A percentile compares a stretch with the other conserved stretches of the same genome.
Evolutionary conservation across 169 alveolate species (phyloP).

Genomic region (Theileria sp.): DNA sequence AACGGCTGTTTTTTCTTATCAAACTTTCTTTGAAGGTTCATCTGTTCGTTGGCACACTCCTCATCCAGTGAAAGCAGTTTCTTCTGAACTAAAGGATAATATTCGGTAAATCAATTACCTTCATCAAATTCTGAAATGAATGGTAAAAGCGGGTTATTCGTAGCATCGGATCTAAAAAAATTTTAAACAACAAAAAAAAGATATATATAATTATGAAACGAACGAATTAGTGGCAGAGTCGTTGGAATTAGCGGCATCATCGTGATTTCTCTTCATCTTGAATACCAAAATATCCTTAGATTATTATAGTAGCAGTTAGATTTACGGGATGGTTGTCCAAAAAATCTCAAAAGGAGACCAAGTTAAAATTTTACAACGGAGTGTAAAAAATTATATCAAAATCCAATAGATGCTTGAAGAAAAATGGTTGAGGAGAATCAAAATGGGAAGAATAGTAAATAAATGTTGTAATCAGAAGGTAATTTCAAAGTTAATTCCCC

Average conservation of each 20-base stretch:
- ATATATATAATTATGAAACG: background rate
- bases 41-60: conserved; percentile 87
- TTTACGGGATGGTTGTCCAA: background rate
- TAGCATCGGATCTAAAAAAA: conserved; percentile 7
- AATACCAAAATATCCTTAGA: background rate
- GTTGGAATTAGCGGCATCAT: conserved; percentile 22
- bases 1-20: conserved; percentile 85
- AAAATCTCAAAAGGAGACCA: background rate
- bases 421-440: background rate
- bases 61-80: conserved; percentile 78
- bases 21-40: conserved; percentile 82
- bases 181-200: background rate
- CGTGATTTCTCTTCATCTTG: conserved; percentile 47
- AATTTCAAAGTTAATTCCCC: conserved; percentile 3
- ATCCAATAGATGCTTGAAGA: background rate
- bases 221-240: conserved; percentile 8
- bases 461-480: background rate
- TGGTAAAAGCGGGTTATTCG: conserved; percentile 47
- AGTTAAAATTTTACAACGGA: background rate
- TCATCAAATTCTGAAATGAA: conserved; percentile 59
- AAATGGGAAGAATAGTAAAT: background rate
- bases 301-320: background rate
- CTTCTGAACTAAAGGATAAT: conserved; percentile 70
- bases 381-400: background rate
- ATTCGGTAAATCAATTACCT: conserved; percentile 15